phyloP scores from a whole-genome alignment of 2,329 filamentous ascomycete species.

The Xylariaceae sp. region DNA sequence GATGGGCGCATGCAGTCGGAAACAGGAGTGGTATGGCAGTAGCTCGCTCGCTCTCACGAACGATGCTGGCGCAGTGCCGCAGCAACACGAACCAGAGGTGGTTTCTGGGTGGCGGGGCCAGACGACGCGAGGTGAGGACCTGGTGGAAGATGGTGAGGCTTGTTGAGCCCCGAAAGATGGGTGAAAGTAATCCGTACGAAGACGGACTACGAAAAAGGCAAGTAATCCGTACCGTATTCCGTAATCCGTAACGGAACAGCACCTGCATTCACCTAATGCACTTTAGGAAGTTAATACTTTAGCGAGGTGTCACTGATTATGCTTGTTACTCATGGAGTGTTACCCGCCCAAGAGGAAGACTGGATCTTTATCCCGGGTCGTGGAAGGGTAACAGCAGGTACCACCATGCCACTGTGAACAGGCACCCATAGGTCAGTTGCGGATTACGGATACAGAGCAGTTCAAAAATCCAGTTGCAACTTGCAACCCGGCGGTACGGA shows the following conservation, averaged over 20 bases:
- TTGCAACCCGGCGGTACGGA: too few species aligned
- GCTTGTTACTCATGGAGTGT: too few species aligned
- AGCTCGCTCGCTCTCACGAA: constrained; percentile 4
- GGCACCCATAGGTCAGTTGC: too few species aligned
- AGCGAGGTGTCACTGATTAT: too few species aligned
- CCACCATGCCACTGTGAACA: too few species aligned
- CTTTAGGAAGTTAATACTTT: too few species aligned
- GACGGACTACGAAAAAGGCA: not conserved
- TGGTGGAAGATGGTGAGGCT: not conserved
- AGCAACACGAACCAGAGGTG: constrained; percentile 10
- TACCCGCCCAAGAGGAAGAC: too few species aligned
- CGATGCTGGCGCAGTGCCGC: constrained; percentile 11
- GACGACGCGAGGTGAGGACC: constrained; percentile 5
- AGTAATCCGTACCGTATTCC: not conserved
- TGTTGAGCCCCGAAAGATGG: not conserved
- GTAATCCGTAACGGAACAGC: not conserved
- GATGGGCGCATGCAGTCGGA: not conserved
- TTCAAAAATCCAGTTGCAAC: too few species aligned
- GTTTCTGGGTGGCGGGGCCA: constrained; percentile 10
- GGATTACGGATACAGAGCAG: too few species aligned
- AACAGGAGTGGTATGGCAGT: not conserved
- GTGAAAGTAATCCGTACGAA: not conserved
- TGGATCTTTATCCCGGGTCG: too few species aligned
- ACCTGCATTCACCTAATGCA: too few species aligned
- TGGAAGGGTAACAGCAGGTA: too few species aligned